phyloP scores from a whole-genome alignment of 78 protist species.

The Pigoraptor vietnamica region DNA sequence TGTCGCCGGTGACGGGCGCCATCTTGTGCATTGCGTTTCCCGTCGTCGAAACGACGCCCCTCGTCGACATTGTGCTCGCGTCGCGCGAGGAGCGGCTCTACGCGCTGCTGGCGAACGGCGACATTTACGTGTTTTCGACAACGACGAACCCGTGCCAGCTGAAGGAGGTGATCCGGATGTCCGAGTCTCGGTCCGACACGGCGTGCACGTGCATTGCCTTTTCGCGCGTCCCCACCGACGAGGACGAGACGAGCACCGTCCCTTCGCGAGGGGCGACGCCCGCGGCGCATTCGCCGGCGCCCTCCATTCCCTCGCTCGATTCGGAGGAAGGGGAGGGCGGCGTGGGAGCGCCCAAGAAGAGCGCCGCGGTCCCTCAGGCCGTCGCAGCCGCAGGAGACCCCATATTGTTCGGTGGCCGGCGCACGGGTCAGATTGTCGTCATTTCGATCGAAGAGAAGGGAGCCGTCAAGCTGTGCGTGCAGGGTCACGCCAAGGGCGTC shows the following conservation, averaged over 20 bases:
- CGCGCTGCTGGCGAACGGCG: background rate
- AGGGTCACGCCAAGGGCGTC: background rate
- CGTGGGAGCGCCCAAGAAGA: no score
- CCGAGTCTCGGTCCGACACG: background rate
- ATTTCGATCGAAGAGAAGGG: background rate
- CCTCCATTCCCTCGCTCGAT: no score
- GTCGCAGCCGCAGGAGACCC: no score
- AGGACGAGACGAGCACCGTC: background rate
- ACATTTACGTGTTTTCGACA: background rate
- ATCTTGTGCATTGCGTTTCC: background rate
- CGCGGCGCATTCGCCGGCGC: no score
- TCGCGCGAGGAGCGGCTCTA: background rate
- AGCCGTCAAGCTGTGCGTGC: background rate
- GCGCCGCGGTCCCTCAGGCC: no score
- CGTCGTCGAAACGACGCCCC: background rate
- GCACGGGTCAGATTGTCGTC: background rate
- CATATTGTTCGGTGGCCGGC: background rate
- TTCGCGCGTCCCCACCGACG: background rate
- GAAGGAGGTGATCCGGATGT: background rate
- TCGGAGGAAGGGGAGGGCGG: no score
- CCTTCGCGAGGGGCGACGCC: no score
- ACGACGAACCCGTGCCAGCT: background rate
- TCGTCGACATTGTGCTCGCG: background rate
- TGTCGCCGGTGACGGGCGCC: background rate
- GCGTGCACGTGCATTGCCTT: background rate